These are phyloP conservation scores for Thraustochytrium striatum DNA, from an alignment of 352 stramenopile species.

Conservation along the genomic window DNA sequence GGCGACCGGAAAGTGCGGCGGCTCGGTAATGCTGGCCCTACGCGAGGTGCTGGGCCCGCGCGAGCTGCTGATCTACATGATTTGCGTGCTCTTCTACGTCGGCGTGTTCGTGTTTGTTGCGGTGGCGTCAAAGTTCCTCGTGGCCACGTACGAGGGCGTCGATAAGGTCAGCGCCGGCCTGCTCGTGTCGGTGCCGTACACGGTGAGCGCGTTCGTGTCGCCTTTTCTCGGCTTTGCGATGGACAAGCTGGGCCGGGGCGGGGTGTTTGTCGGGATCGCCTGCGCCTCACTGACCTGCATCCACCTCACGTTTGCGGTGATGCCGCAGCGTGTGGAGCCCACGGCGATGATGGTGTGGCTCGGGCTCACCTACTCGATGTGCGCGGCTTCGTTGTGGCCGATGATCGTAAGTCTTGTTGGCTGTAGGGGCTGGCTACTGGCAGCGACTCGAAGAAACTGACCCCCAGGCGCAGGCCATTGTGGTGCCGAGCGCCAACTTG, in stretches of 20 bases:
- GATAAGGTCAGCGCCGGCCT: slow-evolving; percentile 13
- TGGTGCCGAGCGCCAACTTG: slow-evolving; percentile 13
- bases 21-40: neutral
- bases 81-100: slow-evolving; percentile 40
- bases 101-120: slow-evolving; percentile 39
- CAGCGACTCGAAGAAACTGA: neutral
- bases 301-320: slow-evolving; percentile 30
- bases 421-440: neutral
- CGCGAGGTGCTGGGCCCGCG: slow-evolving; percentile 1
- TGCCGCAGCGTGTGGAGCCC: slow-evolving; percentile 10
- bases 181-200: slow-evolving; percentile 36
- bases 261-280: slow-evolving; percentile 29
- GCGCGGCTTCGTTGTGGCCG: slow-evolving; percentile 29
- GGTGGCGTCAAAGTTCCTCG: slow-evolving; percentile 40
- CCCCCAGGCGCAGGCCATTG: neutral
- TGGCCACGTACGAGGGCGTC: slow-evolving; percentile 13
- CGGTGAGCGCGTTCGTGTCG: slow-evolving; percentile 22
- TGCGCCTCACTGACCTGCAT: slow-evolving; percentile 20
- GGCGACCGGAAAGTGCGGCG: no score
- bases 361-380: slow-evolving; percentile 35
- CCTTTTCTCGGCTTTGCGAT: slow-evolving; percentile 21
- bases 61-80: slow-evolving; percentile 38
- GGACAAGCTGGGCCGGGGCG: slow-evolving; percentile 31
- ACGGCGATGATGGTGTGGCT: slow-evolving; percentile 42
- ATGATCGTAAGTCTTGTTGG: slow-evolving; percentile 48